These are phyloP conservation scores for Russula dissimulans DNA, from an alignment of 768 basidiomycete species.

Conservation along the genomic window DNA sequence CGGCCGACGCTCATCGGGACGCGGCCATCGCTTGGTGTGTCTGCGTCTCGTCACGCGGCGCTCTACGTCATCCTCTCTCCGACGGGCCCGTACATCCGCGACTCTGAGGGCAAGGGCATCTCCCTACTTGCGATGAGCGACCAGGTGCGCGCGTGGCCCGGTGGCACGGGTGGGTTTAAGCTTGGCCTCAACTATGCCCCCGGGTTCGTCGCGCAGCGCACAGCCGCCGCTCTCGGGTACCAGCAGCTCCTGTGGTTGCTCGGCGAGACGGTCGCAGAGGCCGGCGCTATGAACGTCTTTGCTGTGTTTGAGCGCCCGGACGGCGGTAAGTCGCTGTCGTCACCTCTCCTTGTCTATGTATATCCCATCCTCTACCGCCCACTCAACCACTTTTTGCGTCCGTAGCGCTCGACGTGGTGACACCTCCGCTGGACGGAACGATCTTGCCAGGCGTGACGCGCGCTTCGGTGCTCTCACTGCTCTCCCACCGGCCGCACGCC, in stretches of 20 bases:
- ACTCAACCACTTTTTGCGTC: slow-evolving; percentile 14
- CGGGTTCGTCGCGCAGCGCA: slow-evolving; percentile 33
- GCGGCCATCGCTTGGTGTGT: slow-evolving; percentile 48
- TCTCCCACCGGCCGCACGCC: slow-evolving; percentile 32
- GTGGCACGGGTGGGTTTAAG: slow-evolving; percentile 44
- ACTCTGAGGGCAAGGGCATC: slow-evolving; percentile 19
- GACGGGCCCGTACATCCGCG: slow-evolving; percentile 41
- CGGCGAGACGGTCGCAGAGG: slow-evolving; percentile 29
- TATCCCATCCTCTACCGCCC: too few relatives aligned
- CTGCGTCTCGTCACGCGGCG: slow-evolving; percentile 68
- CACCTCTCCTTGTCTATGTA: background rate
- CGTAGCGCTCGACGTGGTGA: slow-evolving; percentile 70
- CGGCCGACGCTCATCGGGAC: slow-evolving; percentile 65
- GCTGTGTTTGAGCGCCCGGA: slow-evolving; percentile 35
- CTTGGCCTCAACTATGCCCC: slow-evolving; percentile 32
- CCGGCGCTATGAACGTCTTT: slow-evolving; percentile 46
- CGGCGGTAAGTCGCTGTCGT: slow-evolving; percentile 23
- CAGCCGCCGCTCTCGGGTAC: slow-evolving; percentile 39
- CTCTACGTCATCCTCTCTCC: slow-evolving; percentile 80
- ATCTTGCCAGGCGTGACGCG: slow-evolving; percentile 91
- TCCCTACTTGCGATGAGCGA: slow-evolving; percentile 37
- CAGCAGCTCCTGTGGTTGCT: slow-evolving; percentile 44
- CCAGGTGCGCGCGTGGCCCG: slow-evolving; percentile 41
- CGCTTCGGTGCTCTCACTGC: slow-evolving; percentile 74
- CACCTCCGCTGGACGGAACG: slow-evolving; percentile 84